Conservation (phyloP, 768 basidiomycete species). For the Leucocoprinus birnbaumii region DNA sequence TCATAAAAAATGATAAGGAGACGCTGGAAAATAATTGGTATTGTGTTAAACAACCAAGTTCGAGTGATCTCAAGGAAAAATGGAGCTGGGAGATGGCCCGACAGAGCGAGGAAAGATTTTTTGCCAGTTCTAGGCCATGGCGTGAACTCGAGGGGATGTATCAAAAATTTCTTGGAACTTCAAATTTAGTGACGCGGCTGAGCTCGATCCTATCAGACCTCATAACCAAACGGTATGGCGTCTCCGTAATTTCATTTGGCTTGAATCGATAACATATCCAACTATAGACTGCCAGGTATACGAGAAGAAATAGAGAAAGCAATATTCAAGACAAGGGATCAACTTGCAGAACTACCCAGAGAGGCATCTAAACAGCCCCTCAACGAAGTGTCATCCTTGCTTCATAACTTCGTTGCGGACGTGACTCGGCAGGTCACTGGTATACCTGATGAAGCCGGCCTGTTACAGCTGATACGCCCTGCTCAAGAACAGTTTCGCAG, state of each 20-base stretch:
- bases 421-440: conserved; percentile 48
- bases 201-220: conserved; percentile 61
- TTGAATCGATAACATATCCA: conserved; percentile 32
- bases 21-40: conserved; percentile 58
- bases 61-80: conserved; percentile 45
- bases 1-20: conserved; percentile 53
- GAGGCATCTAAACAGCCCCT: conserved; percentile 55
- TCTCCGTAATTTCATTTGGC: neutral
- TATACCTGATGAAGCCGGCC: conserved; percentile 46
- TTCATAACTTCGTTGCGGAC: conserved; percentile 45
- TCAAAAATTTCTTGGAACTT: conserved; percentile 53
- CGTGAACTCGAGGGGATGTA: conserved; percentile 46
- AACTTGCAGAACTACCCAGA: conserved; percentile 35
- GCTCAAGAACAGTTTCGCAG: conserved; percentile 44
- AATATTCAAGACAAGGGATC: conserved; percentile 34
- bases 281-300: conserved; percentile 62
- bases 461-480: conserved; percentile 55
- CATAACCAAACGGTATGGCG: conserved; percentile 54
- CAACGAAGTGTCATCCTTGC: conserved; percentile 49
- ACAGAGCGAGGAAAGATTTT: conserved; percentile 53
- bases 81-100: conserved; percentile 67
- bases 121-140: conserved; percentile 51
- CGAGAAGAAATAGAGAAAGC: conserved; percentile 52
- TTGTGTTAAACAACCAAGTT: conserved; percentile 54
- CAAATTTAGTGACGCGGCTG: conserved; percentile 52